Evolutionary conservation across 371 early-diverging fungal species (phyloP).

Genomic region (Fennellomyces sp.): DNA sequence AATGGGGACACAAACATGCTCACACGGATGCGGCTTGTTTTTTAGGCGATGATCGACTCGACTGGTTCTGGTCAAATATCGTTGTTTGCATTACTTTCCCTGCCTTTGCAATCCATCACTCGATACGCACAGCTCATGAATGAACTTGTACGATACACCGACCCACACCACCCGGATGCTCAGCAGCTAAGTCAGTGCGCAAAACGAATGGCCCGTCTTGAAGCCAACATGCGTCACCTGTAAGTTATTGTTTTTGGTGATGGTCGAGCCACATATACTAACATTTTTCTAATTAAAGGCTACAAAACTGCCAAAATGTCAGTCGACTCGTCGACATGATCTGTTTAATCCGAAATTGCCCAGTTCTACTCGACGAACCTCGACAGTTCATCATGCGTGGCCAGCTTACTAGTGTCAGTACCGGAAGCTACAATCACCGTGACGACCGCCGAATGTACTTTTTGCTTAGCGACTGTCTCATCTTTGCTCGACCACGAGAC

Average conservation of each 20-base stretch:
- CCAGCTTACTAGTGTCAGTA: conserved; percentile 7
- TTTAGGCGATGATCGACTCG: conserved; percentile 12
- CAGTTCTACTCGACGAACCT: conserved; percentile 19
- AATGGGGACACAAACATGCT: not conserved
- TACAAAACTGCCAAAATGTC: conserved; percentile 17
- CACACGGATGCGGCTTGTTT: not conserved
- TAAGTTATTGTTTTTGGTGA: conserved; percentile 13
- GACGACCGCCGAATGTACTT: conserved; percentile 22
- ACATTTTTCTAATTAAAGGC: not conserved
- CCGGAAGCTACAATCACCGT: conserved; percentile 7
- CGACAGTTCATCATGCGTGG: conserved; percentile 22
- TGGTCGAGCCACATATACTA: not conserved
- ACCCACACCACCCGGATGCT: conserved; percentile 28
- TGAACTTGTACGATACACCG: conserved; percentile 19
- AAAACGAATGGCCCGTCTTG: conserved; percentile 11
- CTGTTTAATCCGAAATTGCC: conserved; percentile 17
- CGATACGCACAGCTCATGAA: conserved; percentile 19
- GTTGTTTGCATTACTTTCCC: conserved; percentile 14
- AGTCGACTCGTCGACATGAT: conserved; percentile 19
- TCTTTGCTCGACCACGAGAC: conserved; percentile 20
- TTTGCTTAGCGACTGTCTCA: conserved; percentile 17
- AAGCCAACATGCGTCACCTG: conserved; percentile 13
- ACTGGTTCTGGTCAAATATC: conserved; percentile 12
- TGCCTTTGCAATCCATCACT: conserved; percentile 18
- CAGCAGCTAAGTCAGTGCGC: conserved; percentile 15